These are phyloP conservation scores for Athelia sp. DNA, from an alignment of 1,284 basidiomycete species.

Conservation along the genomic window DNA sequence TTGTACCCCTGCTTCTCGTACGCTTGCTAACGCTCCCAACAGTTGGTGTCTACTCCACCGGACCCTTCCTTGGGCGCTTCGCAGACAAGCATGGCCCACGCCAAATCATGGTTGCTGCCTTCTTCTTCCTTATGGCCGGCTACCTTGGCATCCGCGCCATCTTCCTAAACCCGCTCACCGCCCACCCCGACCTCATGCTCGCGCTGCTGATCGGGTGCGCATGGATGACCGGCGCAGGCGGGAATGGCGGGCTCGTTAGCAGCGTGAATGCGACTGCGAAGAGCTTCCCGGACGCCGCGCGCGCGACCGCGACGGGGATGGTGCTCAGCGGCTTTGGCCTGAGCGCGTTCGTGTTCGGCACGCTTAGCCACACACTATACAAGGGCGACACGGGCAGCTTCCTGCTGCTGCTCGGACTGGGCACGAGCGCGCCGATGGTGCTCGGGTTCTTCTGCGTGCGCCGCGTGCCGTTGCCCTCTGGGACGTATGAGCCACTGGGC, in stretches of 20 bases:
- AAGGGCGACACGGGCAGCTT: constrained; percentile 70
- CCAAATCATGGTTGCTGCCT: constrained; percentile 42
- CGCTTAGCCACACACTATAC: constrained; percentile 59
- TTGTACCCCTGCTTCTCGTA: too few relatives aligned
- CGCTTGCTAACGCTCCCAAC: constrained; percentile 2
- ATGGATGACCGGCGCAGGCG: constrained; percentile 59
- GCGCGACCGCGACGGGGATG: constrained; percentile 67
- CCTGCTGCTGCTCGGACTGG: constrained; percentile 63
- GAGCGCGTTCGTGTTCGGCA: constrained; percentile 77
- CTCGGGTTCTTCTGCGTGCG: constrained; percentile 61
- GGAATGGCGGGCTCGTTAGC: constrained; percentile 51
- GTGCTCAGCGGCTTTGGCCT: constrained; percentile 83
- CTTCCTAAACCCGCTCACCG: constrained; percentile 34
- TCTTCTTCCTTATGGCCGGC: constrained; percentile 50
- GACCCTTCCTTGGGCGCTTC: constrained; percentile 67
- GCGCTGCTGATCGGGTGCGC: constrained; percentile 40
- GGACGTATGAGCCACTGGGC: constrained; percentile 4
- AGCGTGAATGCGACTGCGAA: constrained; percentile 65
- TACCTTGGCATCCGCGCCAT: constrained; percentile 65
- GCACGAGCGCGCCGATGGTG: constrained; percentile 66
- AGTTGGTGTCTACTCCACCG: constrained; percentile 59
- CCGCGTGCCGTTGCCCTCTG: constrained; percentile 46
- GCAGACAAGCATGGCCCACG: constrained; percentile 62
- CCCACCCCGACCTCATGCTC: constrained; percentile 28
- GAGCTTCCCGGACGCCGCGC: constrained; percentile 52